Conservation (phyloP, 2,329 filamentous ascomycete genomes). For the Aspergillus pseudoviridinutans region DNA sequence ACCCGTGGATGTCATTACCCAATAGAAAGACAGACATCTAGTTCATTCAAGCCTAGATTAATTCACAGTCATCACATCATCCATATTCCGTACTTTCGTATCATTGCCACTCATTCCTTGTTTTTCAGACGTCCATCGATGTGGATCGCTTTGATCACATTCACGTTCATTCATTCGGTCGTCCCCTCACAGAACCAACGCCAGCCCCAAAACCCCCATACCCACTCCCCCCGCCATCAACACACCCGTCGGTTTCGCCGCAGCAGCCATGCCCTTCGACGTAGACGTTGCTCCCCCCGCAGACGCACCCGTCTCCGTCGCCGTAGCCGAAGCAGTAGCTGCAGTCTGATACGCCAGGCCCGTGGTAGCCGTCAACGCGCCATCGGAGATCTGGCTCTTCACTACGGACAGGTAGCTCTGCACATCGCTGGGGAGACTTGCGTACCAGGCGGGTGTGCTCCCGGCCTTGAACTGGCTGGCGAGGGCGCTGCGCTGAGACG, state of each 20-base stretch:
- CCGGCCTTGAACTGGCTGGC: conserved; percentile 30
- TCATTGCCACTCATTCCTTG: not conserved
- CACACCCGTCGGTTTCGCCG: conserved; percentile 15
- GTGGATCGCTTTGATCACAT: not conserved
- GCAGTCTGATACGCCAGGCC: conserved; percentile 13
- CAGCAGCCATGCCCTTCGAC: conserved; percentile 14
- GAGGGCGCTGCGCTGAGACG: conserved; percentile 25
- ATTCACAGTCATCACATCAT: not conserved
- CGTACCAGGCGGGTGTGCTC: conserved; percentile 31
- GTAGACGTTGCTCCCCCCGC: conserved; percentile 11
- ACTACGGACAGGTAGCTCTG: conserved; percentile 31
- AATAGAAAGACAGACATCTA: not conserved
- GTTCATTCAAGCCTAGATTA: not conserved
- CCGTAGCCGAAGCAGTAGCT: conserved; percentile 6
- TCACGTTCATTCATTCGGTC: not conserved
- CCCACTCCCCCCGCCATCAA: conserved; percentile 18
- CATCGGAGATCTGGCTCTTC: conserved; percentile 24
- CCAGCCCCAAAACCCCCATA: conserved; percentile 21
- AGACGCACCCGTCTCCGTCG: conserved; percentile 7
- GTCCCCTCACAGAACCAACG: conserved; percentile 16
- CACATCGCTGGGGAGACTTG: conserved; percentile 26
- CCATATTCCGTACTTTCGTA: not conserved
- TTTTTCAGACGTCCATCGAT: not conserved
- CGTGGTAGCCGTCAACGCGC: conserved; percentile 25
- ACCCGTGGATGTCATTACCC: not conserved